phyloP scores from a whole-genome alignment of 164 flowering plant species.

The Stephania japonica region DNA sequence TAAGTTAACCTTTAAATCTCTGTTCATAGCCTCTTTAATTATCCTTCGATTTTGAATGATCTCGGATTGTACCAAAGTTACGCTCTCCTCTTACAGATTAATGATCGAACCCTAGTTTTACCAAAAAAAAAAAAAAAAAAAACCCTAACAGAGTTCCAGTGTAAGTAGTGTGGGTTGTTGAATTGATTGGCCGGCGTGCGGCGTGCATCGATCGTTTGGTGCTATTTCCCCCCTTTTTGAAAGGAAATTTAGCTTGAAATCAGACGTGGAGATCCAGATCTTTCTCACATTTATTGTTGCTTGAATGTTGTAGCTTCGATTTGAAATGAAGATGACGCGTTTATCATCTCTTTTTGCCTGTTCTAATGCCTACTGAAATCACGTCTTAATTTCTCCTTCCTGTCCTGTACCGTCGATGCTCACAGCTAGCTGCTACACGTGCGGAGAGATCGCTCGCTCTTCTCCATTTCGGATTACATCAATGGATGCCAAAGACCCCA shows the following conservation, averaged over 20 bases:
- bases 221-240: too few species aligned
- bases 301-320: background rate
- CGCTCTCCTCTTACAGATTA: background rate
- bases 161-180: background rate
- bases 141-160: background rate
- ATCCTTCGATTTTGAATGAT: too few species aligned
- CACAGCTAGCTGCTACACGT: background rate
- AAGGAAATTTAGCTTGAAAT: background rate
- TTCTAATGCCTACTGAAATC: background rate
- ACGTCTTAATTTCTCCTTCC: background rate
- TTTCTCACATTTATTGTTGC: background rate
- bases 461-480: background rate
- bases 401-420: background rate
- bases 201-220: too few species aligned
- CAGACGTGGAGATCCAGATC: background rate
- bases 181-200: background rate
- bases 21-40: background rate
- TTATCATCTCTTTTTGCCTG: background rate
- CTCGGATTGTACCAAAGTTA: background rate
- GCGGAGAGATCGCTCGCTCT: too few species aligned
- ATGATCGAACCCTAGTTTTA: background rate
- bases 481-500: slow-evolving; percentile 8
- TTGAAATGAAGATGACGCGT: background rate
- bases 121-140: too few species aligned
- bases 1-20: background rate